Evolutionary conservation across 148 eudicot species (phyloP), one percentile per base, ranked within the genome.

Genomic region (Vaccinium darrowii): DNA sequence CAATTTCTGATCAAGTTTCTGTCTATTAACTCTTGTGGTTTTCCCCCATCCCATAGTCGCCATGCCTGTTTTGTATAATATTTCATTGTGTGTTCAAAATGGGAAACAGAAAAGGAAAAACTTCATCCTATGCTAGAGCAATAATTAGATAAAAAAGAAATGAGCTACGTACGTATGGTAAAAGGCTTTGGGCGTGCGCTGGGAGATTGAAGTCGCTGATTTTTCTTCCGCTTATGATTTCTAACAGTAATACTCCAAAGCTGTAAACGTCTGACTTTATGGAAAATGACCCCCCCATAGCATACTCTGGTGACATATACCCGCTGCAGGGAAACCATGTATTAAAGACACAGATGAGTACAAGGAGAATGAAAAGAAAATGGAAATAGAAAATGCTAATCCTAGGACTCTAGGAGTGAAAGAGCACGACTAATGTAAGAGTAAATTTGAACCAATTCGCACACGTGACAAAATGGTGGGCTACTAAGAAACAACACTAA

Each of bases 211-310:
- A 33, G 50, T 11, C 76, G 5, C 49, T 36, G 8, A 76, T 84
- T 81, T 2, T 83, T 87, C 84, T 60, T 85, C 89, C 86, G 19
- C 88, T 90, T 16, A 90, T 36, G 19, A 84, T 88, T 82, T 90
- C 92, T 15, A 90, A 67, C 49, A 90, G 53, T 1, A 90, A 79
- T 13, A 87, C 87, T 13, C 92, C 90, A 36, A 88, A 90, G 83
- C 92, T 85, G 14, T 54, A 79, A 2, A 79, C 23, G 8, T 79
- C 50, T 7, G 81, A 79, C 67, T 79, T 56, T 13, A 18, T 0
- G 14, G 81, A 79, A 30, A 79, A 79, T 8, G 1, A 9, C 30
- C 81, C 67, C 16, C 8, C 11, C 67, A 79, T 79, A 0, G 67
- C 67, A 18, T 79, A 79, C 65, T 79, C 79, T 9, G 88, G 72